A percentile compares a stretch with the other conserved stretches of the same genome.
Evolutionary conservation across 129 eudicot species (phyloP).

Genomic region (Kitagawia praeruptora): DNA sequence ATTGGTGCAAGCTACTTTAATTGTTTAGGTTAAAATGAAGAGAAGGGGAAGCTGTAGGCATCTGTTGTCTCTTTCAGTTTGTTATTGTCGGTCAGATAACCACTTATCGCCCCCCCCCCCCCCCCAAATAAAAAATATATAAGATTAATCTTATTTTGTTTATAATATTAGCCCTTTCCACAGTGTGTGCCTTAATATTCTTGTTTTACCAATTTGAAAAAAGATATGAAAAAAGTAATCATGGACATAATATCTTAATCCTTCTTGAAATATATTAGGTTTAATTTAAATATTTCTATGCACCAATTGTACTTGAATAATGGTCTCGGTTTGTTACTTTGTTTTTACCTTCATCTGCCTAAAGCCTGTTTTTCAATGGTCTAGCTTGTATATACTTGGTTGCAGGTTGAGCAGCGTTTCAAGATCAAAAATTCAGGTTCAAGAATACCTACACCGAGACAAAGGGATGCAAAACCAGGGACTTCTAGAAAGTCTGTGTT

Average conservation of each 20-base stretch:
- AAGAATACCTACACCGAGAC: conserved; percentile 20
- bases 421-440: conserved; percentile 19
- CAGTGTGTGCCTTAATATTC: neutral
- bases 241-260: neutral
- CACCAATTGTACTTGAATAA: neutral
- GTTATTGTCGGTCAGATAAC: neutral
- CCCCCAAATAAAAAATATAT: too few species aligned
- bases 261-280: neutral
- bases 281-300: neutral
- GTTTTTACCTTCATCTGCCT: neutral
- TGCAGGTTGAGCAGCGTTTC: conserved; percentile 41
- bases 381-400: neutral
- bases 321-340: neutral
- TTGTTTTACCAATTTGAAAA: neutral
- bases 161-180: neutral
- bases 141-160: neutral
- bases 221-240: neutral
- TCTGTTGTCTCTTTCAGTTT: neutral
- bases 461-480: conserved; percentile 17
- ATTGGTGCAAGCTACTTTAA: neutral
- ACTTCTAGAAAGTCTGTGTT: neutral
- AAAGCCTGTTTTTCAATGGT: conserved; percentile 3
- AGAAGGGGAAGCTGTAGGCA: neutral
- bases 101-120: too few species aligned
- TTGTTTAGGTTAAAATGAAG: neutral